A percentile compares a stretch with the other conserved stretches of the same genome.
Conservation (phyloP, 225 moss, liverwort and hornwort species). For the Takakia lepidozioides region DNA sequence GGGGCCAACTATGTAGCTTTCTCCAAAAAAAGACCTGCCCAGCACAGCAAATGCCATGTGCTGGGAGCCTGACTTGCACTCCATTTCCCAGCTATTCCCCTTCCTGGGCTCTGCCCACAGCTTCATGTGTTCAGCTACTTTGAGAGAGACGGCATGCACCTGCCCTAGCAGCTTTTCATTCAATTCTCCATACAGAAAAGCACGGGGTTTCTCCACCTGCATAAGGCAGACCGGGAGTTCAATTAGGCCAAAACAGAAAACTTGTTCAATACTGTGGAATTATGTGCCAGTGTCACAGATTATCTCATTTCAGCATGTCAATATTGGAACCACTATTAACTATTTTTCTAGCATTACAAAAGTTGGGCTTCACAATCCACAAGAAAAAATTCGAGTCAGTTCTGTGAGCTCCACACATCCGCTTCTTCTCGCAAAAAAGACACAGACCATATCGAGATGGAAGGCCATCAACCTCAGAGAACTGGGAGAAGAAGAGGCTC, state of each 20-base stretch:
- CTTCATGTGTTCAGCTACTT: slow-evolving; percentile 10
- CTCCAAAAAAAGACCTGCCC: slow-evolving; percentile 27
- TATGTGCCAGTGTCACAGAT: too few species aligned
- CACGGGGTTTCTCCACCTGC: slow-evolving; percentile 22
- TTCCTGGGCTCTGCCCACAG: slow-evolving; percentile 15
- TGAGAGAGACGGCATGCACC: slow-evolving; percentile 10
- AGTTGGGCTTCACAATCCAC: too few species aligned
- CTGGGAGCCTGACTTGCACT: slow-evolving; percentile 15
- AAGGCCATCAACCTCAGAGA: slow-evolving; percentile 14
- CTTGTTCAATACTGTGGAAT: too few species aligned
- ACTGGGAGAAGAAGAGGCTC: slow-evolving; percentile 21
- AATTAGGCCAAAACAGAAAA: neutral
- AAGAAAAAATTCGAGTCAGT: too few species aligned
- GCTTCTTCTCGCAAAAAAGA: too few species aligned
- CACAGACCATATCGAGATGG: too few species aligned
- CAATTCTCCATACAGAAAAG: slow-evolving; percentile 14
- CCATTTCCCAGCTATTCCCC: slow-evolving; percentile 10
- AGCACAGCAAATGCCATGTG: slow-evolving; percentile 20
- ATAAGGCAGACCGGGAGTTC: neutral
- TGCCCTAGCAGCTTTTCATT: slow-evolving; percentile 10
- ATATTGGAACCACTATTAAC: too few species aligned
- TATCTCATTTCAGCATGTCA: too few species aligned
- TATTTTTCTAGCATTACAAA: too few species aligned
- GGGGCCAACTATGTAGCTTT: slow-evolving; percentile 17
- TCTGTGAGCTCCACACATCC: too few species aligned